Percentiles rank a stretch among this genome's conserved stretches.
Evolutionary conservation across 1,284 basidiomycete species (phyloP).

Genomic region (Irpex sp.): DNA sequence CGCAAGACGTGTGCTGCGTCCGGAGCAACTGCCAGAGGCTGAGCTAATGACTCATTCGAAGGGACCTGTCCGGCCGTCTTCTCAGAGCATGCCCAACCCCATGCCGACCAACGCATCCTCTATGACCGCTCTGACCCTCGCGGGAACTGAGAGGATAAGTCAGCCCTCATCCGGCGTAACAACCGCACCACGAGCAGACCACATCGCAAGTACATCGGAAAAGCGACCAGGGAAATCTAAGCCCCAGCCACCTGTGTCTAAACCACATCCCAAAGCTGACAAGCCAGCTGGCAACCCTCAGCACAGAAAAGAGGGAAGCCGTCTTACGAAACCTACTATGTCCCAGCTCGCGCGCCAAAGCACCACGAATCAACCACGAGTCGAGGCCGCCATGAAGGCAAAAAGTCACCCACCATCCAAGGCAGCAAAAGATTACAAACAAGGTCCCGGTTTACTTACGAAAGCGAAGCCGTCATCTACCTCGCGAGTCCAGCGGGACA

Average conservation of each 20-base stretch:
- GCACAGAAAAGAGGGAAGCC: slow-evolving; percentile 1
- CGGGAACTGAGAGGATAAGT: too few relatives aligned
- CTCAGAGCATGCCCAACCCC: not conserved
- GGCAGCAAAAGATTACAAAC: not conserved
- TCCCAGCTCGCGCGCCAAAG: slow-evolving; percentile 20
- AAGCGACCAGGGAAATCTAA: not conserved
- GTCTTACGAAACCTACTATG: slow-evolving; percentile 18
- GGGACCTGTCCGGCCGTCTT: not conserved
- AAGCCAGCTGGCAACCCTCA: not conserved
- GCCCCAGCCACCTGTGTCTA: not conserved
- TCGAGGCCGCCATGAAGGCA: not conserved
- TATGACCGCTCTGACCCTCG: too few relatives aligned
- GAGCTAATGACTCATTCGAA: not conserved
- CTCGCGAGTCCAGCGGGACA: not conserved
- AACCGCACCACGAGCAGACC: too few relatives aligned
- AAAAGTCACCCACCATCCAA: not conserved
- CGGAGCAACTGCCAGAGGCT: not conserved
- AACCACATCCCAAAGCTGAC: not conserved
- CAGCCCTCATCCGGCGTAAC: too few relatives aligned
- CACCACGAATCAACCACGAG: slow-evolving; percentile 1
- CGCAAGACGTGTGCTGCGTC: slow-evolving; percentile 34
- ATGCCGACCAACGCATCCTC: not conserved
- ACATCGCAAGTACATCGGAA: not conserved
- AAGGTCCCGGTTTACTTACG: not conserved
- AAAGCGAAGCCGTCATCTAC: too few relatives aligned